A percentile compares a stretch with the other conserved stretches of the same genome.
Evolutionary conservation across 805 yeast species (phyloP).

Genomic region (Sugiyamaella americana): DNA sequence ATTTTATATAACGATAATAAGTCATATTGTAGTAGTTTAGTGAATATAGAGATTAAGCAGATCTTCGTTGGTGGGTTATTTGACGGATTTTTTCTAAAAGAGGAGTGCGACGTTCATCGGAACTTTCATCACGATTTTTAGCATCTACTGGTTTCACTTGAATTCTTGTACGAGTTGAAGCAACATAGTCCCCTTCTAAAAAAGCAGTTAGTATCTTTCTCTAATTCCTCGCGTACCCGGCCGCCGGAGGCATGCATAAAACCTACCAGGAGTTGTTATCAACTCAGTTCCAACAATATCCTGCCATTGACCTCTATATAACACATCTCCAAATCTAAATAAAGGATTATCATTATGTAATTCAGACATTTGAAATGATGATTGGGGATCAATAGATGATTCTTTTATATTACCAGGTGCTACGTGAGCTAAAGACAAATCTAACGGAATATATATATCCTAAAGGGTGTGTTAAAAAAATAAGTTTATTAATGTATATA

Average conservation of each 20-base stretch:
- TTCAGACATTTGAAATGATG: constrained; percentile 50
- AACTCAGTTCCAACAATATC: constrained; percentile 73
- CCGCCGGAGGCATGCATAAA: neutral
- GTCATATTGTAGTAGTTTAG: too few relatives aligned
- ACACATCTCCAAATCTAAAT: constrained; percentile 49
- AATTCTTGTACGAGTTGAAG: neutral
- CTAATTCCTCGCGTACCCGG: too few relatives aligned
- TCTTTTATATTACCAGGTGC: neutral
- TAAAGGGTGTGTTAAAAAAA: constrained; percentile 14
- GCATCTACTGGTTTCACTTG: neutral
- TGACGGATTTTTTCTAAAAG: too few relatives aligned
- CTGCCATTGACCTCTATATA: constrained; percentile 74
- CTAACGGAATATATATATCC: constrained; percentile 49
- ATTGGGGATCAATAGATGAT: constrained; percentile 32
- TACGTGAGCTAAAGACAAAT: constrained; percentile 30
- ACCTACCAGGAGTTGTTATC: constrained; percentile 26
- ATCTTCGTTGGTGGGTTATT: too few relatives aligned
- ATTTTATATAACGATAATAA: too few relatives aligned
- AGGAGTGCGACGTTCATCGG: too few relatives aligned
- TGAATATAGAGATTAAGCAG: too few relatives aligned
- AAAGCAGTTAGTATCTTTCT: too few relatives aligned
- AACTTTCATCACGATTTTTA: too few relatives aligned
- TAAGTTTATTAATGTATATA: constrained; percentile 1
- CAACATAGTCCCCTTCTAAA: neutral
- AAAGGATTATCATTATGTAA: constrained; percentile 50